phyloP scores from a whole-genome alignment of 129 eudicot genomes.

The Glebionis coronaria region DNA sequence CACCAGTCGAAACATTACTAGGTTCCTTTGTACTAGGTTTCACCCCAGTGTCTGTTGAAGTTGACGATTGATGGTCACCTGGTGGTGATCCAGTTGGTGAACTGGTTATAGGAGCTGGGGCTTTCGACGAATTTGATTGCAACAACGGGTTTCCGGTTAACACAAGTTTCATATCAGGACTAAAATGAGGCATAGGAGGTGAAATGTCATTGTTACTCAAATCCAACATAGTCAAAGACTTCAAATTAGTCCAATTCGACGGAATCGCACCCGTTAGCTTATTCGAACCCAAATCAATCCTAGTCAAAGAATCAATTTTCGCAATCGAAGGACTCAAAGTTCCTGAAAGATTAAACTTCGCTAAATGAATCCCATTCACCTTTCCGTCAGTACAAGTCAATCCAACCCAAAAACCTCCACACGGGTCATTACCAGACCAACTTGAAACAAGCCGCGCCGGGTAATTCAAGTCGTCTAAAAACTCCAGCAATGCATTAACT shows the following conservation, averaged over 20 bases:
- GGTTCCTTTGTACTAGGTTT: slow-evolving; percentile 7
- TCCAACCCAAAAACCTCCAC: slow-evolving; percentile 56
- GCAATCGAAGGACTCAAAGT: slow-evolving; percentile 59
- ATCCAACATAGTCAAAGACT: slow-evolving; percentile 50
- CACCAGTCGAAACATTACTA: slow-evolving; percentile 14
- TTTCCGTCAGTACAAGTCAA: slow-evolving; percentile 34
- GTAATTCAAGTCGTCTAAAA: slow-evolving; percentile 43
- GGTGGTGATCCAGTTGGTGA: slow-evolving; percentile 27
- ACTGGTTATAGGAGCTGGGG: slow-evolving; percentile 17
- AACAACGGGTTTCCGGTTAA: slow-evolving; percentile 40
- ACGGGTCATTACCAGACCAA: slow-evolving; percentile 64
- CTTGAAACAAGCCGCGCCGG: slow-evolving; percentile 43
- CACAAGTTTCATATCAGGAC: slow-evolving; percentile 38
- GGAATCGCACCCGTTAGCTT: slow-evolving; percentile 46
- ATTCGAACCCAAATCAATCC: slow-evolving; percentile 53
- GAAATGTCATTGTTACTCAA: slow-evolving; percentile 47
- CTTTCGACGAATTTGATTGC: slow-evolving; percentile 12
- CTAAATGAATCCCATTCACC: slow-evolving; percentile 42
- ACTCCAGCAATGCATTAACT: slow-evolving; percentile 45
- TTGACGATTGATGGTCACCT: slow-evolving; percentile 15
- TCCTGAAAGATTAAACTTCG: slow-evolving; percentile 47
- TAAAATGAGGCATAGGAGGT: slow-evolving; percentile 53
- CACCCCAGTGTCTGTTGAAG: slow-evolving; percentile 24
- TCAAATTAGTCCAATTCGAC: slow-evolving; percentile 37
- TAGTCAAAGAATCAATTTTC: slow-evolving; percentile 39